phyloP scores from a whole-genome alignment of 768 basidiomycete genomes.

The Exsudoporus frostii region DNA sequence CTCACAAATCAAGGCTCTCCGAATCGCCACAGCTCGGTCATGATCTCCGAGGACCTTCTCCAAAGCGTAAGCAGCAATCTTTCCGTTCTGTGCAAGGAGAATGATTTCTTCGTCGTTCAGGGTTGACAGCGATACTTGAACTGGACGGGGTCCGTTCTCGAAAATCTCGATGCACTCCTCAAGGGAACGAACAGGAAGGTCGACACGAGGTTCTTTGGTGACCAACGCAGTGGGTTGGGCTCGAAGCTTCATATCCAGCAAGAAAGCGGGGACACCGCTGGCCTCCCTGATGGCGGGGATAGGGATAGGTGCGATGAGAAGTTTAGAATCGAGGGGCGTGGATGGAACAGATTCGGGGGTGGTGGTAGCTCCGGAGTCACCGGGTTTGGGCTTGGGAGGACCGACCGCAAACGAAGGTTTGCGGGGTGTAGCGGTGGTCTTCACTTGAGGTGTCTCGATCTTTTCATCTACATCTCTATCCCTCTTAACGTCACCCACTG shows the following conservation, averaged over 20 bases:
- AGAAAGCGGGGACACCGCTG: slow-evolving; percentile 26
- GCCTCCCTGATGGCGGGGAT: slow-evolving; percentile 17
- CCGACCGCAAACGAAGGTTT: slow-evolving; percentile 28
- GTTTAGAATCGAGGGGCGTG: slow-evolving; percentile 6
- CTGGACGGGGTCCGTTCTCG: slow-evolving; percentile 65
- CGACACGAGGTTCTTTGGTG: slow-evolving; percentile 11
- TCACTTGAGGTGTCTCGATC: slow-evolving; percentile 15
- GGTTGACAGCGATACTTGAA: slow-evolving; percentile 51
- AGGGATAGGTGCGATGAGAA: slow-evolving; percentile 26
- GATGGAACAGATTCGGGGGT: slow-evolving; percentile 19
- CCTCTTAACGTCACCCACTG: slow-evolving; percentile 20
- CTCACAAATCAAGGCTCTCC: slow-evolving; percentile 89
- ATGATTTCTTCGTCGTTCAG: slow-evolving; percentile 93
- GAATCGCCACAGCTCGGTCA: slow-evolving; percentile 81
- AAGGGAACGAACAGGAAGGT: slow-evolving; percentile 46
- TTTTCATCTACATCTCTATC: slow-evolving; percentile 22
- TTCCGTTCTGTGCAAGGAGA: slow-evolving; percentile 81
- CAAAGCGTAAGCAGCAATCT: slow-evolving; percentile 91
- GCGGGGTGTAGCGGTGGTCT: slow-evolving; percentile 8
- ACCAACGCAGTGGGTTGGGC: slow-evolving; percentile 19
- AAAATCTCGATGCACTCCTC: slow-evolving; percentile 80
- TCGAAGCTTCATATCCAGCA: slow-evolving; percentile 34
- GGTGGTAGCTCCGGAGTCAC: slow-evolving; percentile 16
- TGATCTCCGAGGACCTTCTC: slow-evolving; percentile 92
- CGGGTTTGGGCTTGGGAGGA: slow-evolving; percentile 13